phyloP scores from a whole-genome alignment of 73 alveolate genomes.

The Paraurostyla sp. region DNA sequence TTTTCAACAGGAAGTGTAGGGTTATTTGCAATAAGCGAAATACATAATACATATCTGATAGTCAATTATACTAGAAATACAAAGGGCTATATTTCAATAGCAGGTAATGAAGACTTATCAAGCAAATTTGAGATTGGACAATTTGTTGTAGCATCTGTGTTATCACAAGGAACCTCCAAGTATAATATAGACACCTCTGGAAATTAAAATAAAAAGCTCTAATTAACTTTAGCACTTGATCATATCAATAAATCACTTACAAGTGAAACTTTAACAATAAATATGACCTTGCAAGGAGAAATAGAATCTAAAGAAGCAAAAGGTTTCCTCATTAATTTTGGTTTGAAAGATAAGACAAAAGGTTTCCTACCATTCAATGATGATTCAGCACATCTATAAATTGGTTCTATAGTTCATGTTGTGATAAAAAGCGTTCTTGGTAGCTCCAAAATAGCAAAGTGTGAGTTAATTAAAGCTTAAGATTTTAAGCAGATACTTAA shows the following conservation, averaged over 20 bases:
- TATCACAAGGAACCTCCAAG: constrained; percentile 19
- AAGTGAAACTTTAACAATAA: constrained; percentile 1
- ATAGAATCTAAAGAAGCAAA: constrained; percentile 66
- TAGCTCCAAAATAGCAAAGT: constrained; percentile 60
- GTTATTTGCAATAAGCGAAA: constrained; percentile 33
- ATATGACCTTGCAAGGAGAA: constrained; percentile 68
- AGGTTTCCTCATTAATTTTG: constrained; percentile 61
- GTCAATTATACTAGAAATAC: constrained; percentile 68
- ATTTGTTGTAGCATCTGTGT: constrained; percentile 44
- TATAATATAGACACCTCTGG: constrained; percentile 12
- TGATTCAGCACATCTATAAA: constrained; percentile 12
- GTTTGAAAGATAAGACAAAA: constrained; percentile 62
- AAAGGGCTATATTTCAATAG: constrained; percentile 64
- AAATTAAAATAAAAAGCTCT: constrained; percentile 49
- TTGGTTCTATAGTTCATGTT: constrained; percentile 46
- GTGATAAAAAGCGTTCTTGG: constrained; percentile 31
- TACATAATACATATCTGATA: constrained; percentile 51
- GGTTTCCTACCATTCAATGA: constrained; percentile 61
- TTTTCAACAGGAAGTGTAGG: constrained; percentile 4
- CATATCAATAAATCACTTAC: constrained; percentile 46
- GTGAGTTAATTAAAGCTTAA: neutral
- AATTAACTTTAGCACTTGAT: constrained; percentile 27
- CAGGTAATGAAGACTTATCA: neutral
- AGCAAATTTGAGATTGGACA: constrained; percentile 49
- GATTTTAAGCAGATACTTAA: neutral